Base-by-base conservation (phyloP, 106 monocot genomes). In the Apostasia ramifera region DNA sequence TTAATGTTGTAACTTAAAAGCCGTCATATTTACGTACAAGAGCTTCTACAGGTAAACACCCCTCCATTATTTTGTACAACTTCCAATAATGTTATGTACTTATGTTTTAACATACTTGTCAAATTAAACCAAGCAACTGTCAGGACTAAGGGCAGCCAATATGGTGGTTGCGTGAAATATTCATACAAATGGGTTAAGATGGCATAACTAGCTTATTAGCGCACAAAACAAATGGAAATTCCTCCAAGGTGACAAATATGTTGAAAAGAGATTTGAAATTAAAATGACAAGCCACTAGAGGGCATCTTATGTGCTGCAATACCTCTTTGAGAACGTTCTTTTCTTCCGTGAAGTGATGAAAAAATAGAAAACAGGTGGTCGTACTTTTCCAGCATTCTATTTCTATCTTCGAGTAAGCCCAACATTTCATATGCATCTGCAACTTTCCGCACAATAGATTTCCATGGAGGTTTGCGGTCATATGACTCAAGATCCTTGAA, bases 381-480 rank as follows among this genome's bases (percentile, higher is more conserved):
- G 75, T 93, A 93, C 66, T 93, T 84, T 53, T 87, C 86, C 64
- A 87, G 43, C 40, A 98, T 50, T 69, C 66, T 78, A 41, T 83
- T 62, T 58, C 85, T 98, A 56, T 98, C 85, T 47, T 93, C 87
- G 38, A 72, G 63, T 66, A 81, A 71, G 9, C 98, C 98, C 63
- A 90, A 69, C 53, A 85, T 54, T 66, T 93, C 93, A 68, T 88
- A 98, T 71, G 98, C 85, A 82, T 98, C 90, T 55, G 82, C 90
- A 61, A 93, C 92, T 78, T 98, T 98, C 56, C 77, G 80, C n/a
- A 98, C 79, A 68, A 93, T 81, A 69, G 77, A 81, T 74, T 87
- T 98, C 9, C 37, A 73, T 46, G 93, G 87, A 55, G 98, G 87
- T 65, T 80, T 92, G 3, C 98, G 78, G 8, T 80, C 90, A 72